Evolutionary conservation across 768 basidiomycete genomes (phyloP).

Genomic region (Collybiopsis luxurians): DNA sequence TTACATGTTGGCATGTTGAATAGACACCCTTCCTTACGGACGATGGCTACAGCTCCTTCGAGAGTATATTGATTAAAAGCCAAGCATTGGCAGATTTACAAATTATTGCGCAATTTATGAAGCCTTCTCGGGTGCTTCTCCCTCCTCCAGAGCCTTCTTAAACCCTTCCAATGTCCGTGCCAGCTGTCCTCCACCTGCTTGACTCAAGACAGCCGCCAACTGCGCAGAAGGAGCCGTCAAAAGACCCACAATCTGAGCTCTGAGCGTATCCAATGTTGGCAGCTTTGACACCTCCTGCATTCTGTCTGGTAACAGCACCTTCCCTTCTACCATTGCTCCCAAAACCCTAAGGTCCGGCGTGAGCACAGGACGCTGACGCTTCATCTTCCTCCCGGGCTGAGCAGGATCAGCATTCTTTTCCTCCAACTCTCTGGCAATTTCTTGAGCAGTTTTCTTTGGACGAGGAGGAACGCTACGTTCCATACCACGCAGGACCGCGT

Average conservation of each 20-base stretch:
- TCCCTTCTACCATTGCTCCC: constrained; percentile 78
- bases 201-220: constrained; percentile 64
- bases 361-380: constrained; percentile 51
- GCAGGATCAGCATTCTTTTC: constrained; percentile 62
- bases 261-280: constrained; percentile 73
- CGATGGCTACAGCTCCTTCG: too few relatives aligned
- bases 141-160: constrained; percentile 63
- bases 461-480: constrained; percentile 64
- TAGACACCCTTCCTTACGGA: too few relatives aligned
- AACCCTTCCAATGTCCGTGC: constrained; percentile 75
- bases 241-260: constrained; percentile 84
- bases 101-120: neutral
- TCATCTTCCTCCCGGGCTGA: constrained; percentile 69
- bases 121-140: constrained; percentile 4
- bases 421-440: constrained; percentile 45
- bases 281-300: constrained; percentile 67
- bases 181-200: constrained; percentile 68
- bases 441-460: constrained; percentile 47
- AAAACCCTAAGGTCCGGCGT: constrained; percentile 70
- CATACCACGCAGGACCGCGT: constrained; percentile 63
- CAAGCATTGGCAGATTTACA: too few relatives aligned
- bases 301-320: constrained; percentile 57
- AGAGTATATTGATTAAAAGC: too few relatives aligned
- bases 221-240: constrained; percentile 73
- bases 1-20: too few relatives aligned